phyloP scores from a whole-genome alignment of 345 rosid species.

The Geranium brycei region DNA sequence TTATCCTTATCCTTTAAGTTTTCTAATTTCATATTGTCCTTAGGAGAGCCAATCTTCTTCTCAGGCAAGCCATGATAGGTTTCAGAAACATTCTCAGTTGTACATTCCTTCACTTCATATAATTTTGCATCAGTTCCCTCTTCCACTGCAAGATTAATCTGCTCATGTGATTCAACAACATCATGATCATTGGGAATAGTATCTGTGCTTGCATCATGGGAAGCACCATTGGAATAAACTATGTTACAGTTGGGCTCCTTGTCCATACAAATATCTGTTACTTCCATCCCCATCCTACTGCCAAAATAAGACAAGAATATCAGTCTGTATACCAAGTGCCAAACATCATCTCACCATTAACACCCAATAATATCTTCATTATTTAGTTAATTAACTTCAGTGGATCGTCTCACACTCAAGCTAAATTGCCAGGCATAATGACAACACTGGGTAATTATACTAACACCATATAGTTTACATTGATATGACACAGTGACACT shows the following conservation, averaged over 20 bases:
- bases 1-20: slow-evolving; percentile 15
- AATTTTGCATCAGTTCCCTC: slow-evolving; percentile 53
- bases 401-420: too few relatives aligned
- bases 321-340: too few relatives aligned
- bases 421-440: too few relatives aligned
- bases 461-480: too few relatives aligned
- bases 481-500: too few relatives aligned
- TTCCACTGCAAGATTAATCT: slow-evolving; percentile 28
- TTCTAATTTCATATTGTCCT: slow-evolving; percentile 19
- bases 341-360: too few relatives aligned
- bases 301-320: background rate
- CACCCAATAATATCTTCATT: too few relatives aligned
- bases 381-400: too few relatives aligned
- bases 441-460: too few relatives aligned
- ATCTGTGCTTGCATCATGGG: slow-evolving; percentile 31
- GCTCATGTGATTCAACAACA: slow-evolving; percentile 31
- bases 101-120: slow-evolving; percentile 76
- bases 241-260: slow-evolving; percentile 57
- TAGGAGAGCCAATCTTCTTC: slow-evolving; percentile 16
- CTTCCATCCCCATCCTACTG: slow-evolving; percentile 37
- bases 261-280: slow-evolving; percentile 64
- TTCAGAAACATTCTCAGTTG: slow-evolving; percentile 23
- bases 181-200: slow-evolving; percentile 25
- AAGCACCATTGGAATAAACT: slow-evolving; percentile 34
- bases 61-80: slow-evolving; percentile 11